Evolutionary conservation across 306 rosid species (phyloP).

Genomic region (Dryas octopetala): DNA sequence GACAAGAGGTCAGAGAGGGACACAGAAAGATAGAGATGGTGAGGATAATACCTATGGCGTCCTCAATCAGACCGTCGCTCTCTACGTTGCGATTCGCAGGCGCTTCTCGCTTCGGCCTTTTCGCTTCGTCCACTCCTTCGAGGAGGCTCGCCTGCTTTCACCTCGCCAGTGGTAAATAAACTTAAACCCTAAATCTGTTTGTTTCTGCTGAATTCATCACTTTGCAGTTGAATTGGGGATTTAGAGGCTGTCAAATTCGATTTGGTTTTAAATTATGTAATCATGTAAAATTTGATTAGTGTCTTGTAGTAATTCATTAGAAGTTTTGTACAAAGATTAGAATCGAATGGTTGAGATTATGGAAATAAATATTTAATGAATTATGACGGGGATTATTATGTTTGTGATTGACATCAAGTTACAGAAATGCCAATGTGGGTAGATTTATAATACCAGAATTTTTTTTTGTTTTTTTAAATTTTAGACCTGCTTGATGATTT

Average conservation of each 20-base stretch:
- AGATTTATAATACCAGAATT: not conserved
- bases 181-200: conserved; percentile 3
- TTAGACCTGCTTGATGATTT: conserved; percentile 17
- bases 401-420: not conserved
- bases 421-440: not conserved
- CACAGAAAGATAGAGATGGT: conserved; percentile 37
- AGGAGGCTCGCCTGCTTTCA: conserved; percentile 43
- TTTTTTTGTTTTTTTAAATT: not conserved
- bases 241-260: not conserved
- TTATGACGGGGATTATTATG: not conserved
- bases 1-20: conserved; percentile 5
- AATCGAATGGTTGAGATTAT: not conserved
- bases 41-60: conserved; percentile 70
- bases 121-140: conserved; percentile 45
- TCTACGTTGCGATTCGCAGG: conserved; percentile 49
- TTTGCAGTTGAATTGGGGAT: not conserved
- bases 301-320: not conserved
- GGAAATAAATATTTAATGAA: not conserved
- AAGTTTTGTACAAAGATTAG: not conserved
- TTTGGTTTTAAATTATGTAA: not conserved
- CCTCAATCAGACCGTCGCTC: conserved; percentile 73
- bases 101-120: conserved; percentile 41
- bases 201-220: not conserved
- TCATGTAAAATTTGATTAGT: not conserved
- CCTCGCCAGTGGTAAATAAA: conserved; percentile 44